These are phyloP conservation scores for Ustilago xerochloae DNA, from an alignment of 1,284 basidiomycete genomes.

Conservation along the genomic window DNA sequence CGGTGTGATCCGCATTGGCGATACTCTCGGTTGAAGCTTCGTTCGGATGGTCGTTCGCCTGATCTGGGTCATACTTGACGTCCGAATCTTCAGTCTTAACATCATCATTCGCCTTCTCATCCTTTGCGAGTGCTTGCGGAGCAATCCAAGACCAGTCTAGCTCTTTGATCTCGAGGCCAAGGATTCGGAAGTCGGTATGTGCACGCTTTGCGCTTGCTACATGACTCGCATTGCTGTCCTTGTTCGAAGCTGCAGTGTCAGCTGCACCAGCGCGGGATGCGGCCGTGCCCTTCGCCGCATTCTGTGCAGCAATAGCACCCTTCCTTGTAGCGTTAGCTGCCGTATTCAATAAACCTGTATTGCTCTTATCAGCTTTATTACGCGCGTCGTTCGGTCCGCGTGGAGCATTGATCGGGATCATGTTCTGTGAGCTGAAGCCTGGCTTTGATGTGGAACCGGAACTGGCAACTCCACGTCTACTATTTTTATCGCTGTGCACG, in stretches of 20 bases:
- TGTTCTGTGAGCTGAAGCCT: slow-evolving; percentile 38
- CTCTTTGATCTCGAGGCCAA: slow-evolving; percentile 48
- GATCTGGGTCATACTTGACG: not conserved
- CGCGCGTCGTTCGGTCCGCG: slow-evolving; percentile 30
- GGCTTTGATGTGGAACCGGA: slow-evolving; percentile 11
- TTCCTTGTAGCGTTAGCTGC: not conserved
- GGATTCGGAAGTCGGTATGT: slow-evolving; percentile 56
- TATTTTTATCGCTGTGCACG: slow-evolving; percentile 28
- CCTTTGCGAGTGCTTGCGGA: slow-evolving; percentile 7
- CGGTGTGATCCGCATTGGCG: not conserved
- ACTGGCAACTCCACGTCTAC: not conserved
- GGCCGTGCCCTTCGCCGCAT: not conserved
- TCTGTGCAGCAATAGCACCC: not conserved
- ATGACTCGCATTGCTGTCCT: slow-evolving; percentile 3
- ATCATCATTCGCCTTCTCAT: not conserved
- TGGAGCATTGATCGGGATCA: slow-evolving; percentile 37
- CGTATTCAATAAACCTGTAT: not conserved
- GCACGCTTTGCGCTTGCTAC: slow-evolving; percentile 17
- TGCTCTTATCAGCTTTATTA: slow-evolving; percentile 11
- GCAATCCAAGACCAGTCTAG: slow-evolving; percentile 55
- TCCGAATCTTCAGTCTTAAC: not conserved
- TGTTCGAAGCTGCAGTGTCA: not conserved
- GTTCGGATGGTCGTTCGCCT: not conserved
- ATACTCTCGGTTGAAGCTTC: not conserved
- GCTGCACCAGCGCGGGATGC: not conserved